Evolutionary conservation across 1,284 basidiomycete species (phyloP), one percentile per base, ranked within the genome.

Genomic region (Sporisorium reilianum): DNA sequence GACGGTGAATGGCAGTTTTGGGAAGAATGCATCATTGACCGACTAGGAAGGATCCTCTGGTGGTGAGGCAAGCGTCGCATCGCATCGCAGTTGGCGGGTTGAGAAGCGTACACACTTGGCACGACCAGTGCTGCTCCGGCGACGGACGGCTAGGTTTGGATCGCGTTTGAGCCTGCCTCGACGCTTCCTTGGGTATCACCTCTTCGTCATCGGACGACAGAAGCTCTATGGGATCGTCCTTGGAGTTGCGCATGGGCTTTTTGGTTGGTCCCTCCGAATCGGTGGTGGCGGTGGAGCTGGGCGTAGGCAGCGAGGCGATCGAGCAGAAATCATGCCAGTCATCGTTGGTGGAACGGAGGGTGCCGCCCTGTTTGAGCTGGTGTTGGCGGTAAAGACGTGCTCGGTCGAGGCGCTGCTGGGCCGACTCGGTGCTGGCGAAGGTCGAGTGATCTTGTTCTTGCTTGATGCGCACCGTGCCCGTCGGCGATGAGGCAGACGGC

Each of bases 251-350:
- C 10, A 23, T 2, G 8, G 23, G 18, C 18, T 32, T 44, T 14
- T 20, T 42, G n/a, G 58, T 28, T 7, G 49, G 4, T 2, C 5
- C 16, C 16, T 40, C 41, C 6, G 53, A 20, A 38, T 25, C 38
- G n/a, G 26, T 22, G 4, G 53, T 36, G 7, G 49, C 51, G 41
- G 51, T 48, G 1, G 66, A 55, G 53, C 49, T 45, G 50, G 44
- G 4, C 18, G 32, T 28, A 8, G 56, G 22, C n/a, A 60, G 8
- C 23, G 40, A 26, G 2, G 64, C 48, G 16, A 67, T 57, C 5
- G 63, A 55, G 53, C 64, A 71, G 22, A 75, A 72, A 11, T 67
- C 73, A 34, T 34, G 51, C 73, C 73, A 75, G 25, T 75, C 73
- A 10, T 75, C 64, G 36, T 46, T 40, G 23, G 68, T 75, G 5